Evolutionary conservation across 441 rosid genomes (phyloP).

Genomic region (Arabidopsis hybrid): DNA sequence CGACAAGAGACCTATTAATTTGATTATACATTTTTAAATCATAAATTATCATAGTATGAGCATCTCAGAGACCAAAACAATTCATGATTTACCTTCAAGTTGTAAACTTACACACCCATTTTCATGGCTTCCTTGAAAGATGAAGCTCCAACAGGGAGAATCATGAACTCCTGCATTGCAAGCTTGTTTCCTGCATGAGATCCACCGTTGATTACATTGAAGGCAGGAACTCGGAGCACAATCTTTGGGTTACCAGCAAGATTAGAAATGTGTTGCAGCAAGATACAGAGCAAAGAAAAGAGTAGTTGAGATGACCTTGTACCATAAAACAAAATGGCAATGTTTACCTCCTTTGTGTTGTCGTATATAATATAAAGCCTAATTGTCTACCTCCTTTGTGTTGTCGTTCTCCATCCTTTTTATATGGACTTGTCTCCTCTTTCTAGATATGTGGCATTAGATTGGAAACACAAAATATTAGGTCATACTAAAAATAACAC

Average conservation of each 20-base stretch:
- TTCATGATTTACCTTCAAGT: conserved; percentile 63
- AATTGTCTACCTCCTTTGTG: no score
- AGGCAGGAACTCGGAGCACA: conserved; percentile 96
- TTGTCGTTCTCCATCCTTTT: no score
- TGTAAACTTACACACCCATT: conserved; percentile 93
- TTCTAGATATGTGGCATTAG: no score
- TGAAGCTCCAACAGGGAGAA: conserved; percentile 89
- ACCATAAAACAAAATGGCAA: not conserved
- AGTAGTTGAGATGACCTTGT: not conserved
- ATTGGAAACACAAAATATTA: no score
- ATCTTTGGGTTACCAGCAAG: conserved; percentile 84
- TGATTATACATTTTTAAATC: not conserved
- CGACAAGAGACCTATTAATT: not conserved
- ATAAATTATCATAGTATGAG: not conserved
- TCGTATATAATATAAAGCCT: no score
- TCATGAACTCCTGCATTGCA: conserved; percentile 99
- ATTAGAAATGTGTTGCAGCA: conserved; percentile 86
- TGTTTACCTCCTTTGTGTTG: not conserved
- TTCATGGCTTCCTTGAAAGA: conserved; percentile 95
- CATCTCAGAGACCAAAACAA: not conserved
- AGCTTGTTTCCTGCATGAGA: conserved; percentile 99
- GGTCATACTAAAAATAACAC: no score
- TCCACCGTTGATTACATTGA: conserved; percentile 97
- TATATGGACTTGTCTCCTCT: no score
- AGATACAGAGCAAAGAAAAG: conserved; percentile 3